Evolutionary conservation across 2,329 filamentous ascomycete genomes (phyloP).

Genomic region (Pseudophaeomoniella oleicola): DNA sequence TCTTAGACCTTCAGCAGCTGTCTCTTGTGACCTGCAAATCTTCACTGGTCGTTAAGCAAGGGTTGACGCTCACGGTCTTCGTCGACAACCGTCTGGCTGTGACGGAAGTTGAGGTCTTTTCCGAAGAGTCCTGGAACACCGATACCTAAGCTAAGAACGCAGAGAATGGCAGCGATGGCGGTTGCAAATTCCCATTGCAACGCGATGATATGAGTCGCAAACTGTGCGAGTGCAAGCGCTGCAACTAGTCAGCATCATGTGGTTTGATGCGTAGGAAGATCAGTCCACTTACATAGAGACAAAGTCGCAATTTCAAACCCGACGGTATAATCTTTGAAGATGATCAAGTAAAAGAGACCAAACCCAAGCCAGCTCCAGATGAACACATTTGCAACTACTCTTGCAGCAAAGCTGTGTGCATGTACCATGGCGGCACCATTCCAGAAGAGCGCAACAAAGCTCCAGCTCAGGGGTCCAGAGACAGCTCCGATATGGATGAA

Average conservation of each 20-base stretch:
- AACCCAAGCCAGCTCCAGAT: constrained; percentile 73
- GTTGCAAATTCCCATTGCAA: constrained; percentile 92
- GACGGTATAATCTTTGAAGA: constrained; percentile 63
- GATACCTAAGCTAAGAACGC: constrained; percentile 51
- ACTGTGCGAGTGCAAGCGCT: constrained; percentile 63
- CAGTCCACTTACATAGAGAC: constrained; percentile 42
- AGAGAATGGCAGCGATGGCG: constrained; percentile 61
- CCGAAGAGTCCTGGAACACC: constrained; percentile 51
- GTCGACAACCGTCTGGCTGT: constrained; percentile 24
- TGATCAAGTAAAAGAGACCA: constrained; percentile 59
- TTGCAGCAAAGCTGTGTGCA: constrained; percentile 49
- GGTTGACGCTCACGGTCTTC: constrained; percentile 40
- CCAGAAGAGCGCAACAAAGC: constrained; percentile 77
- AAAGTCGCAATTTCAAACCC: constrained; percentile 66
- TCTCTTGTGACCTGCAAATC: neutral
- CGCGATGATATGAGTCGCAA: constrained; percentile 56
- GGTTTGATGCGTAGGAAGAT: neutral
- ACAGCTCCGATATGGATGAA: constrained; percentile 65
- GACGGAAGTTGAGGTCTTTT: constrained; percentile 35
- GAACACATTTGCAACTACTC: constrained; percentile 73
- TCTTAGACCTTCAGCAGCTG: too few relatives aligned
- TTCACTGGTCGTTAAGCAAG: constrained; percentile 29
- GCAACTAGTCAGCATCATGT: constrained; percentile 4
- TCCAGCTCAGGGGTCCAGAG: constrained; percentile 71
- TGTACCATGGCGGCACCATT: constrained; percentile 73